Evolutionary conservation across 345 rosid species (phyloP), one percentile per base, ranked within the genome.

Genomic region (Syzygium jambos): DNA sequence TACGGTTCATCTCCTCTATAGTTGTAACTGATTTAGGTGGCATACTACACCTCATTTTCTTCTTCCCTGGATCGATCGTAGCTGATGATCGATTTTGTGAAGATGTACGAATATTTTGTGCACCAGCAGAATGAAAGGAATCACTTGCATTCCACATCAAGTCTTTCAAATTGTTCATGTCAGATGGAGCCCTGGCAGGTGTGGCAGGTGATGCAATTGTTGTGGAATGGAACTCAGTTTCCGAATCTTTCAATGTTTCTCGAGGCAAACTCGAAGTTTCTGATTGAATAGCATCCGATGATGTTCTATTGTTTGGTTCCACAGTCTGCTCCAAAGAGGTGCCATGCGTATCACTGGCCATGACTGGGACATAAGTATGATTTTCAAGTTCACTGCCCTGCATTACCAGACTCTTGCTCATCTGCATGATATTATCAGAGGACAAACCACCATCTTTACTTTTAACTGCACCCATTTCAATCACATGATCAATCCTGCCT

Each of bases 1-100:
- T 88, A 21, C 29, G 91, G 87, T 95, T 90, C 98, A 97, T 97
- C 93, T 94, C 95, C 56, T 92, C 92, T 83, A 95, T 88, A 30
- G 93, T 89, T 63, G 96, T 96, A 80, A 96, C 91, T 78, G 95
- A 92, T 86, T 94, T 94, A 85, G 98, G 98, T 86, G 98, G 98
- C 94, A 96, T 89, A 34, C 95, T 90, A 86, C 92, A 92, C 87
- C 90, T 91, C 96, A 92, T 89, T 90, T 90, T 91, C 89, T 92
- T 97, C 91, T 88, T 94, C 87, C 86, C 89, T 21, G 87, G 87
- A 84, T 86, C 87, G 84, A 34, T 53, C 84, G 86, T 85, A 61
- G 77, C 11, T 38, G 88, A 86, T 27, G 93, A 91, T 78, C 29
- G 88, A 86, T 84, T 93, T 87, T 86, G 88, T 21, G 86, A 89